Percentiles rank a stretch among this genome's conserved stretches.
phyloP scores from a whole-genome alignment of 805 yeast genomes.

The Wickerhamiella kurtzmanii region DNA sequence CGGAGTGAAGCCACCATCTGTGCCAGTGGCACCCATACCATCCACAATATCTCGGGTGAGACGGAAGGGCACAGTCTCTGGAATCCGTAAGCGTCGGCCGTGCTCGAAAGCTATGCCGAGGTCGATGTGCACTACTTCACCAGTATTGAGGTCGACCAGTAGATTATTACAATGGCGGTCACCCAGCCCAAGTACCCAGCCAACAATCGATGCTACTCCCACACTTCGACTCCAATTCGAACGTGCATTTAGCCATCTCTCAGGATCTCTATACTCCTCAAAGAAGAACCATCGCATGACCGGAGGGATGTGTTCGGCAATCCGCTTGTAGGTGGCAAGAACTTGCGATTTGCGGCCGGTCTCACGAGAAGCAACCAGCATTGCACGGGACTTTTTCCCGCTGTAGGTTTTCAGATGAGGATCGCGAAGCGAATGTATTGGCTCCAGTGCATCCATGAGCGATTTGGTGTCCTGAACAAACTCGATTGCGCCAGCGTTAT shows the following conservation, averaged over 20 bases:
- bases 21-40: constrained; percentile 84
- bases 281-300: constrained; percentile 59
- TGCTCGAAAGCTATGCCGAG: constrained; percentile 95
- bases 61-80: constrained; percentile 90
- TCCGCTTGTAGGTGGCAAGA: constrained; percentile 29
- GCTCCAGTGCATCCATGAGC: constrained; percentile 50
- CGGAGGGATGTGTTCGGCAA: constrained; percentile 46
- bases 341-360: constrained; percentile 22
- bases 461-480: constrained; percentile 71
- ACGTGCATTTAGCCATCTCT: constrained; percentile 59
- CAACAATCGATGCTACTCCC: constrained; percentile 77
- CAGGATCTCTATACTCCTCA: constrained; percentile 49
- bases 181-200: constrained; percentile 81
- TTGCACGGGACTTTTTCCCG: constrained; percentile 44
- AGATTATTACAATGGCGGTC: constrained; percentile 91
- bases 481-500: constrained; percentile 76
- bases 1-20: constrained; percentile 58
- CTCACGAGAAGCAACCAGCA: constrained; percentile 29
- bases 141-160: constrained; percentile 61
- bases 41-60: constrained; percentile 82
- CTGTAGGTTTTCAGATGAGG: constrained; percentile 31
- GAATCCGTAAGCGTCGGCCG: constrained; percentile 68
- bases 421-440: constrained; percentile 38
- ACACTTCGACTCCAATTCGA: constrained; percentile 58
- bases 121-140: constrained; percentile 93